Percentiles rank a stretch among this genome's conserved stretches.
Evolutionary conservation across 257 asterid genomes (phyloP).

Genomic region (Nicotiana sylvestris): DNA sequence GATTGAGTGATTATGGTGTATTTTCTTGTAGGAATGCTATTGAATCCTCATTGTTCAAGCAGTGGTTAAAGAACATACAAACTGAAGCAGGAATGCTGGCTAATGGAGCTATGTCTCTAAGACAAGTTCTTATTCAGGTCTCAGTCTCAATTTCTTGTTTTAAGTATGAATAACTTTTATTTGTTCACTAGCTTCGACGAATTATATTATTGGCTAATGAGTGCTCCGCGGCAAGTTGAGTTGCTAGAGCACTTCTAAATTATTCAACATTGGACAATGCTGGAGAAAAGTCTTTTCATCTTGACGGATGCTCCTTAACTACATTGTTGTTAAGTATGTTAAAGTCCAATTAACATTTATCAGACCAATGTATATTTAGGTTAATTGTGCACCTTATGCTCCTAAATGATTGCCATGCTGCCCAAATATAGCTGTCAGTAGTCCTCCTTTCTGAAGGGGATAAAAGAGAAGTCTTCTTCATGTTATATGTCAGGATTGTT

Average conservation of each 20-base stretch:
- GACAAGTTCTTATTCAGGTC: constrained; percentile 78
- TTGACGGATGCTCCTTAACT: background rate
- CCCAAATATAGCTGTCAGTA: background rate
- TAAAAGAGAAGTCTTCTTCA: background rate
- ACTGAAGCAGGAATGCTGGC: constrained; percentile 61
- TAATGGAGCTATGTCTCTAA: constrained; percentile 60
- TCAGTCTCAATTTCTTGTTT: background rate
- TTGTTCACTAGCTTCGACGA: background rate
- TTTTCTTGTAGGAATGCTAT: constrained; percentile 71
- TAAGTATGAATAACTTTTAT: background rate
- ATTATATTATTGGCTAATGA: background rate
- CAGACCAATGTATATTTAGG: background rate
- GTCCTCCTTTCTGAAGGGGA: background rate
- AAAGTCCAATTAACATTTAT: background rate
- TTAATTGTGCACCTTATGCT: background rate
- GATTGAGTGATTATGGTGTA: background rate
- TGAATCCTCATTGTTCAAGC: constrained; percentile 68
- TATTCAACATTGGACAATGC: background rate
- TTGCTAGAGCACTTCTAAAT: background rate
- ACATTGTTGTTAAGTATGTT: background rate
- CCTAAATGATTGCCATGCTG: background rate
- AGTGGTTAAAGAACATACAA: constrained; percentile 77
- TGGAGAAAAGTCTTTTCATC: background rate
- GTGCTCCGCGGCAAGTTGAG: background rate
- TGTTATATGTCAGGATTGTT: background rate